These are phyloP conservation scores for Emericellopsis cladophorae DNA, from an alignment of 2,329 filamentous ascomycete genomes.

Conservation along the genomic window DNA sequence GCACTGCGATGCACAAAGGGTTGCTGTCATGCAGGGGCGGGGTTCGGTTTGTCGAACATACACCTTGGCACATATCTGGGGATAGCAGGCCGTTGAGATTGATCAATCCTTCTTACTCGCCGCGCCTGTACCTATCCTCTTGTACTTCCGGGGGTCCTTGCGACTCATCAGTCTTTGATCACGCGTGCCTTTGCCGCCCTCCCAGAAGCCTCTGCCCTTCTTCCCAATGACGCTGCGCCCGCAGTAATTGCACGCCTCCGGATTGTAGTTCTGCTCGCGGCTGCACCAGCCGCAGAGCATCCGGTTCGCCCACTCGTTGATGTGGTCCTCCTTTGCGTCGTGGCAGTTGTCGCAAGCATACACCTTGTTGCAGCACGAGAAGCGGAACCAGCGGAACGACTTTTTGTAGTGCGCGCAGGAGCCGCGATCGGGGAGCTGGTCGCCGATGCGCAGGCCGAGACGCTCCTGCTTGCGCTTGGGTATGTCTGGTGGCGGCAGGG, in stretches of 20 bases:
- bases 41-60: not conserved
- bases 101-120: conserved; percentile 17
- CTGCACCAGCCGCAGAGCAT: conserved; percentile 78
- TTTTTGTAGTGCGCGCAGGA: conserved; percentile 45
- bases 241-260: conserved; percentile 65
- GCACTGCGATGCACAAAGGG: not conserved
- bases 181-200: conserved; percentile 73
- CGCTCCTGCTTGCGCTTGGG: conserved; percentile 36
- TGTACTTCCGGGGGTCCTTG: conserved; percentile 65
- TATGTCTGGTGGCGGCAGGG: conserved; percentile 23
- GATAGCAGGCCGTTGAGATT: too few species aligned
- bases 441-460: conserved; percentile 43
- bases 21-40: not conserved
- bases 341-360: conserved; percentile 63
- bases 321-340: conserved; percentile 56
- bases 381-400: conserved; percentile 52
- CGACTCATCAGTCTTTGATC: conserved; percentile 59
- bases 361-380: conserved; percentile 47
- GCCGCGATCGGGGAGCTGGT: conserved; percentile 38
- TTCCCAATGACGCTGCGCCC: conserved; percentile 54
- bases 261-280: conserved; percentile 66
- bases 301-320: conserved; percentile 68
- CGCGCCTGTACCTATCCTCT: conserved; percentile 39
- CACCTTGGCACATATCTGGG: too few species aligned
- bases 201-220: conserved; percentile 66